A percentile compares a stretch with the other conserved stretches of the same genome.
These are phyloP conservation scores for Starmerella asiatica DNA, from an alignment of 805 yeast species.

Conservation along the genomic window DNA sequence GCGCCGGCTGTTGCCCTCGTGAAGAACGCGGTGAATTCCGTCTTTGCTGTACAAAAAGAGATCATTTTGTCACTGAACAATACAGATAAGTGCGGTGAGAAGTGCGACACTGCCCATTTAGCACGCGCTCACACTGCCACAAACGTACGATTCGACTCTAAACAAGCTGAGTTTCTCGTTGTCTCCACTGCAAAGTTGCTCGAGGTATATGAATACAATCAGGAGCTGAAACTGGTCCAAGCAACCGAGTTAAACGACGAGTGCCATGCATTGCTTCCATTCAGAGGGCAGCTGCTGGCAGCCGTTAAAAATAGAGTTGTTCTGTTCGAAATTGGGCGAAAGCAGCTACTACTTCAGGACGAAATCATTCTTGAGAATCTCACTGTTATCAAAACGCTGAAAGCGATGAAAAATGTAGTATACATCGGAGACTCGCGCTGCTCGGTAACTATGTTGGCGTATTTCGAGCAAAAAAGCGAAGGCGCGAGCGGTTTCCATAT, in stretches of 20 bases:
- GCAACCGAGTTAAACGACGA: slow-evolving; percentile 39
- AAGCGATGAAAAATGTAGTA: slow-evolving; percentile 43
- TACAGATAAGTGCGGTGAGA: not conserved
- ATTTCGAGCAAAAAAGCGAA: slow-evolving; percentile 32
- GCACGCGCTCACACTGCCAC: not conserved
- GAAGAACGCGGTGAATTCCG: not conserved
- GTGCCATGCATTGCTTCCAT: slow-evolving; percentile 34
- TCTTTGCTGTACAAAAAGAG: not conserved
- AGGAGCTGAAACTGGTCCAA: slow-evolving; percentile 38
- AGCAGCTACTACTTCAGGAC: slow-evolving; percentile 61
- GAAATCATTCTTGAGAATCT: slow-evolving; percentile 35
- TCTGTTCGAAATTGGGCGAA: slow-evolving; percentile 56
- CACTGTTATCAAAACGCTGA: slow-evolving; percentile 41
- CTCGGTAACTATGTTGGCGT: slow-evolving; percentile 47
- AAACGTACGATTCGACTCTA: slow-evolving; percentile 2
- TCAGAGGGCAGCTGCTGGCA: slow-evolving; percentile 48
- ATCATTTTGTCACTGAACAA: not conserved
- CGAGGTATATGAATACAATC: not conserved
- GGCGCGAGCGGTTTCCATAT: slow-evolving; percentile 35
- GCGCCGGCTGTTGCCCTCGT: not conserved
- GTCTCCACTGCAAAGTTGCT: slow-evolving; percentile 1
- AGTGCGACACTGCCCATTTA: too few species aligned
- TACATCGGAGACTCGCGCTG: slow-evolving; percentile 60
- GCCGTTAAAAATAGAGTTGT: slow-evolving; percentile 32
- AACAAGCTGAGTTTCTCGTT: slow-evolving; percentile 13